A percentile compares a stretch with the other conserved stretches of the same genome.
phyloP scores from a whole-genome alignment of 2,329 filamentous ascomycete species.

The Trichoderma sp. region DNA sequence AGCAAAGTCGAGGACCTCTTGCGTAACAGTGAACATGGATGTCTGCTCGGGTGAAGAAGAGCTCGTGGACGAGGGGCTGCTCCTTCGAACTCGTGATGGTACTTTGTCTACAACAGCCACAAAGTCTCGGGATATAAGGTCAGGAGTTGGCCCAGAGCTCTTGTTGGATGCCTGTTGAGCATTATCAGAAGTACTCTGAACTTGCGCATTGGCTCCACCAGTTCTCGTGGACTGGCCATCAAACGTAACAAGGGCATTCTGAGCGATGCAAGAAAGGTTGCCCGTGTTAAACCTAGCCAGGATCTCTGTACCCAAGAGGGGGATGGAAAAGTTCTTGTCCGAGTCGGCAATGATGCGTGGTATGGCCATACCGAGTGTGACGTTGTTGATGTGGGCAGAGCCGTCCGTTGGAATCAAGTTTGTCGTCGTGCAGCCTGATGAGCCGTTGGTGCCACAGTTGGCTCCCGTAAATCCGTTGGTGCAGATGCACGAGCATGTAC shows the following conservation, averaged over 20 bases:
- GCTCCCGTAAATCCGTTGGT: slow-evolving; percentile 77
- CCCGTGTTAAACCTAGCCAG: slow-evolving; percentile 74
- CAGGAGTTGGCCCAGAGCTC: not conserved
- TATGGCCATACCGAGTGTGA: slow-evolving; percentile 79
- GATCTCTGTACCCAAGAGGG: slow-evolving; percentile 69
- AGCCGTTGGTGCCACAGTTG: slow-evolving; percentile 51
- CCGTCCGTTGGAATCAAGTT: slow-evolving; percentile 45
- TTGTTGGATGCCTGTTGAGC: not conserved
- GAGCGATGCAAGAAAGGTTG: slow-evolving; percentile 76
- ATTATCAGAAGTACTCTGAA: slow-evolving; percentile 30
- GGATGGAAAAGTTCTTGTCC: slow-evolving; percentile 70
- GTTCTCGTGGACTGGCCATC: slow-evolving; percentile 54
- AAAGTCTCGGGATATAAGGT: slow-evolving; percentile 2
- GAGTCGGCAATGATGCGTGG: slow-evolving; percentile 71
- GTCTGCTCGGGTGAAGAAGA: slow-evolving; percentile 16
- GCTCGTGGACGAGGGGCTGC: not conserved
- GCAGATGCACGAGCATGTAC: slow-evolving; percentile 82
- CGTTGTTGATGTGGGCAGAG: slow-evolving; percentile 55
- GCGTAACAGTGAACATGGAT: slow-evolving; percentile 51
- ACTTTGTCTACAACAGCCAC: not conserved
- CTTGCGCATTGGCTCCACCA: slow-evolving; percentile 35
- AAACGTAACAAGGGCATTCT: slow-evolving; percentile 89
- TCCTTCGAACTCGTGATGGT: not conserved
- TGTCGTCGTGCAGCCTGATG: slow-evolving; percentile 57
- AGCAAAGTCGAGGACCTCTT: slow-evolving; percentile 64